Evolutionary conservation across 2,329 filamentous ascomycete genomes (phyloP).

Genomic region (Paracoccidioides brasiliensis): DNA sequence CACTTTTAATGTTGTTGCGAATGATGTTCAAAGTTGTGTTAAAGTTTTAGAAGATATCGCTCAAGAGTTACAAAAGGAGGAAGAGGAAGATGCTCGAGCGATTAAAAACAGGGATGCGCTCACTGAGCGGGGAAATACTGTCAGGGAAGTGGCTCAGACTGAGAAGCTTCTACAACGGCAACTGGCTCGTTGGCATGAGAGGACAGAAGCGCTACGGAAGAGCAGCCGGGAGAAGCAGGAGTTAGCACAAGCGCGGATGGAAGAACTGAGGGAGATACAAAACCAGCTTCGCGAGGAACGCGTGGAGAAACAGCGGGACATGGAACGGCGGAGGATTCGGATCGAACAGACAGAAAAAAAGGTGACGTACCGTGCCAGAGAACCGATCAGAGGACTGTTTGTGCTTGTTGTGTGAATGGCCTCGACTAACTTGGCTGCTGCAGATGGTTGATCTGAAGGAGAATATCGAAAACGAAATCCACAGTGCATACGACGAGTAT

Average conservation of each 20-base stretch:
- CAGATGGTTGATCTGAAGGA: slow-evolving; percentile 97
- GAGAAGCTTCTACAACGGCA: slow-evolving; percentile 76
- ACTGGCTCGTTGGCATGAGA: slow-evolving; percentile 69
- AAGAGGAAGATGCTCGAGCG: slow-evolving; percentile 73
- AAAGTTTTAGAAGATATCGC: slow-evolving; percentile 81
- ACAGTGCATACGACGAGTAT: slow-evolving; percentile 83
- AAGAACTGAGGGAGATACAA: slow-evolving; percentile 70
- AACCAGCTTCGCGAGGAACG: slow-evolving; percentile 72
- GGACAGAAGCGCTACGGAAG: slow-evolving; percentile 70
- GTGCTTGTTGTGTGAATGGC: slow-evolving; percentile 10
- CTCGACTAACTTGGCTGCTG: not conserved
- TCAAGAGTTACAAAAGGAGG: slow-evolving; percentile 74
- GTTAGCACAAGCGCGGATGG: slow-evolving; percentile 76
- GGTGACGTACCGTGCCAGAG: slow-evolving; percentile 39
- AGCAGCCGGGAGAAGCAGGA: slow-evolving; percentile 70
- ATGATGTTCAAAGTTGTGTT: slow-evolving; percentile 77
- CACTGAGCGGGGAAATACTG: slow-evolving; percentile 75
- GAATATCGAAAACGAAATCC: slow-evolving; percentile 89
- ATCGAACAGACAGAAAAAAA: slow-evolving; percentile 99
- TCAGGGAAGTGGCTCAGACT: slow-evolving; percentile 79
- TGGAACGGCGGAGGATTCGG: slow-evolving; percentile 79
- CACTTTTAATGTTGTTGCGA: slow-evolving; percentile 70
- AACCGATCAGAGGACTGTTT: not conserved
- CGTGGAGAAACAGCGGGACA: slow-evolving; percentile 74
- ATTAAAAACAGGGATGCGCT: slow-evolving; percentile 74